phyloP scores from a whole-genome alignment of 2,329 filamentous ascomycete species.

The Boeremia lycopersici region DNA sequence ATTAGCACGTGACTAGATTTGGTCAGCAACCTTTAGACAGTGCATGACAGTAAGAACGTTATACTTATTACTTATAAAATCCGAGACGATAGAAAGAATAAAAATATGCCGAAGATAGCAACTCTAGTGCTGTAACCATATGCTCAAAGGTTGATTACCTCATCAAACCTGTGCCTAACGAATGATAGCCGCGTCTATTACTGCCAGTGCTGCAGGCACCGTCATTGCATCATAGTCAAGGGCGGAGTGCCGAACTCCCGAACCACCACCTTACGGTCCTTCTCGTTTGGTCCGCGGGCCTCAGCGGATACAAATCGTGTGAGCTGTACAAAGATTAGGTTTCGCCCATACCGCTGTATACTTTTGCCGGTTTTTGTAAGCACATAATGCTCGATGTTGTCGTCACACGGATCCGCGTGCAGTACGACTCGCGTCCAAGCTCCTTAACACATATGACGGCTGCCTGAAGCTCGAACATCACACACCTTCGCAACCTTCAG shows the following conservation, averaged over 20 bases:
- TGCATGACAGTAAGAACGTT: too few relatives aligned
- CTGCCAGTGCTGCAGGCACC: slow-evolving; percentile 7
- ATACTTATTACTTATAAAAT: too few relatives aligned
- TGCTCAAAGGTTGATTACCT: too few relatives aligned
- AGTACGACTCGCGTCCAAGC: slow-evolving; percentile 20
- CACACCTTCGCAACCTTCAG: neutral
- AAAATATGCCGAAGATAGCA: too few relatives aligned
- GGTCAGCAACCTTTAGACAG: too few relatives aligned
- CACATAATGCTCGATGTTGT: slow-evolving; percentile 8
- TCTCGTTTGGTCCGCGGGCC: slow-evolving; percentile 8
- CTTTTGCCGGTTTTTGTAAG: neutral
- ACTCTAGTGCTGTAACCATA: too few relatives aligned
- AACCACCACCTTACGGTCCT: slow-evolving; percentile 8
- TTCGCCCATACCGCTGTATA: neutral
- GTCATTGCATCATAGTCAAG: slow-evolving; percentile 13
- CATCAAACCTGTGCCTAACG: too few relatives aligned
- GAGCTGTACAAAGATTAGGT: slow-evolving; percentile 4
- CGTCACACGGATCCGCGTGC: slow-evolving; percentile 16
- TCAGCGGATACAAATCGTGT: slow-evolving; percentile 18
- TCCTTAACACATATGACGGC: slow-evolving; percentile 15
- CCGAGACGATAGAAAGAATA: too few relatives aligned
- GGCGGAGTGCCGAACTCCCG: slow-evolving; percentile 4
- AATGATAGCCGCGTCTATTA: too few relatives aligned
- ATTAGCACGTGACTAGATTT: too few relatives aligned
- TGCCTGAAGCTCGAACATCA: neutral